Base-by-base conservation (phyloP, 2,329 filamentous ascomycete genomes). In the Aspergillus candidus region DNA sequence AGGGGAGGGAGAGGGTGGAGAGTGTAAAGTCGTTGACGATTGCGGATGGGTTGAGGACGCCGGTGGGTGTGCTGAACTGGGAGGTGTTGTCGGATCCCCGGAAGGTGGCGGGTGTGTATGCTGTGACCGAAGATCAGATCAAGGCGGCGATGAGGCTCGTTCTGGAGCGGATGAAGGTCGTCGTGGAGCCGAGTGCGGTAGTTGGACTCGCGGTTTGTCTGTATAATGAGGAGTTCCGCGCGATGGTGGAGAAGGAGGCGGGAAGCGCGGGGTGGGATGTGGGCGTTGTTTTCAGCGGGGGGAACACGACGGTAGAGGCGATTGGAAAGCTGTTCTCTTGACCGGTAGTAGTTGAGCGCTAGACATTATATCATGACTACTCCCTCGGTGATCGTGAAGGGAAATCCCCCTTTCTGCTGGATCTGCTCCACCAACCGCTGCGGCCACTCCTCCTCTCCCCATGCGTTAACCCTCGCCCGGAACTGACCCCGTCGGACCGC, bases 31-130 rank as follows among this genome's bases (percentile, higher is more conserved):
- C 83, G 1, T 73, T 91, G 12, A 96, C 91, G 0, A 83, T 97
- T 31, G 91, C 89, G 0, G 91, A 97, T 66, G 91, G 91, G 0
- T 69, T 97, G 61, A 76, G 91, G 18, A 95, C 90, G 13, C 88
- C 88, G 0, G 77, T 96, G 0, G 90, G 90, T 0, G 62, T 72
- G 37, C 72, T 83, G 43, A 88, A 88, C 1, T 97, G 88, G 88
- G 67, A 61, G 6, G 73, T 96, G 32, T 85, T 96, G 54, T 82
- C 82, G 53, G 80, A 89, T 60, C 71, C 76, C 45, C 65, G 69
- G n/a, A 80, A 93, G 46, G 84, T 95, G 1, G 61, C 70, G 2
- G 83, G 78, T 0, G 78, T 95, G 57, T 84, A 79, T 67, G 77
- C 78, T 43, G 91, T 94, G 1, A 80, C 75, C 1, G 91, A 97